Conservation (phyloP, 2,329 filamentous ascomycete species). For the Alternaria atra region DNA sequence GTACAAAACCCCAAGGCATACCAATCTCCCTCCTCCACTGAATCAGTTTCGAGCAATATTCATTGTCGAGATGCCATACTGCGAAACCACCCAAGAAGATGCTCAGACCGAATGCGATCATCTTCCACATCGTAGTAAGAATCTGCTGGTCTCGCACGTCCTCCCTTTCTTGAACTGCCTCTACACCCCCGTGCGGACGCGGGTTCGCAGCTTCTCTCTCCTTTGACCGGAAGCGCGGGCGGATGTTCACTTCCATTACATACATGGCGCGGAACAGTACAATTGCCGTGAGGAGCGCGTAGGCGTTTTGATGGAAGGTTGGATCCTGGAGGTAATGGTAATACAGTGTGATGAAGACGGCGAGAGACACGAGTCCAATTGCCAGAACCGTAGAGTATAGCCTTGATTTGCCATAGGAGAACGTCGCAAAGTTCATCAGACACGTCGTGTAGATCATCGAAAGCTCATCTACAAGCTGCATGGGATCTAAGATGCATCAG, state of each 20-base stretch:
- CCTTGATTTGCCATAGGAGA: constrained; percentile 71
- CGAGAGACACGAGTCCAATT: constrained; percentile 61
- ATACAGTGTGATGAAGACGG: constrained; percentile 75
- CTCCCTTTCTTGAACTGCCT: constrained; percentile 55
- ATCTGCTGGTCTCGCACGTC: constrained; percentile 66
- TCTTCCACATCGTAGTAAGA: constrained; percentile 75
- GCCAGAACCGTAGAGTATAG: constrained; percentile 64
- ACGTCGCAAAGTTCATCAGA: constrained; percentile 75
- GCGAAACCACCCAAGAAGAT: constrained; percentile 79
- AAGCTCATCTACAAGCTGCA: constrained; percentile 75
- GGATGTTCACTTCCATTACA: constrained; percentile 74
- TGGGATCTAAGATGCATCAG: constrained; percentile 70
- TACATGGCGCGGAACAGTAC: constrained; percentile 78
- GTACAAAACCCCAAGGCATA: constrained; percentile 80
- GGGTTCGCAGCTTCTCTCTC: constrained; percentile 50
- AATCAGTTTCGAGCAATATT: constrained; percentile 73
- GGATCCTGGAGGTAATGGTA: constrained; percentile 87
- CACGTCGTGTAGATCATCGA: constrained; percentile 78
- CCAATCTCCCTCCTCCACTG: constrained; percentile 73
- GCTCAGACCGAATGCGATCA: constrained; percentile 73
- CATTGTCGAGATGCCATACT: constrained; percentile 82
- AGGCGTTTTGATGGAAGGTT: constrained; percentile 82
- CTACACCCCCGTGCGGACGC: constrained; percentile 38
- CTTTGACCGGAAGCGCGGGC: constrained; percentile 62
- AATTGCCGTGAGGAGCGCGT: constrained; percentile 74